Conservation (phyloP, 139 green algal genomes). For the Micractinium conductrix region DNA sequence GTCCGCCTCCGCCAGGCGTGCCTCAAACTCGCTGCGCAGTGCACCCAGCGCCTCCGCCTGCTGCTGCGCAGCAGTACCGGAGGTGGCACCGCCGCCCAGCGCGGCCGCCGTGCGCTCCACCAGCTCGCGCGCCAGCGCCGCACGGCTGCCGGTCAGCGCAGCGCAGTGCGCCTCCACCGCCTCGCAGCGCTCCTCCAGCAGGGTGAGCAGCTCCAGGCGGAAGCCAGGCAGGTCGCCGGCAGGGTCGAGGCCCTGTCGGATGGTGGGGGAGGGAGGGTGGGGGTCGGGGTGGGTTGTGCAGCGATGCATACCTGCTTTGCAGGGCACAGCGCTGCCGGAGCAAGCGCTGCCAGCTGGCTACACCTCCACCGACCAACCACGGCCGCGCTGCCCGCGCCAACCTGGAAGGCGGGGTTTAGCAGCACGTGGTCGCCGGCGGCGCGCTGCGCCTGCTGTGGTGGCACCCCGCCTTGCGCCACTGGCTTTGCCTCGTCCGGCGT, state of each 20-base stretch:
- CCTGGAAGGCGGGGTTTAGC: conserved; percentile 6
- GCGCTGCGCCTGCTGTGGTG: background rate
- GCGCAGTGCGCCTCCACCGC: background rate
- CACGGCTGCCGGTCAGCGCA: background rate
- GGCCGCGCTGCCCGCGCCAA: background rate
- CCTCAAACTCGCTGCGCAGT: background rate
- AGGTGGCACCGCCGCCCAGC: background rate
- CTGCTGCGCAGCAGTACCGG: background rate
- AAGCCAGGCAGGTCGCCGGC: background rate
- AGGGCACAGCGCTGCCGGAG: too few relatives aligned
- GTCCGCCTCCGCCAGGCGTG: background rate
- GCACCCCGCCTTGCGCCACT: background rate
- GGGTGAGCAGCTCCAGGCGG: background rate
- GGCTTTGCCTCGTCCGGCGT: background rate
- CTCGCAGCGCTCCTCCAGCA: conserved; percentile 14
- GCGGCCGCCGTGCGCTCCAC: background rate
- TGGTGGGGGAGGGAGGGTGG: background rate
- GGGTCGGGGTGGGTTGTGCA: background rate
- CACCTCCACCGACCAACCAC: too few relatives aligned
- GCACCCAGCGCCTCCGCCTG: background rate
- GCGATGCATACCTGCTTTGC: background rate
- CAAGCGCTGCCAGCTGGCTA: too few relatives aligned
- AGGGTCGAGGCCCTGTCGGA: background rate
- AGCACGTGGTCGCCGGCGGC: background rate
- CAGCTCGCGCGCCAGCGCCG: background rate